Evolutionary conservation across 164 flowering plant species (phyloP), one percentile per base, ranked within the genome.

Genomic region (Annona cherimola): DNA sequence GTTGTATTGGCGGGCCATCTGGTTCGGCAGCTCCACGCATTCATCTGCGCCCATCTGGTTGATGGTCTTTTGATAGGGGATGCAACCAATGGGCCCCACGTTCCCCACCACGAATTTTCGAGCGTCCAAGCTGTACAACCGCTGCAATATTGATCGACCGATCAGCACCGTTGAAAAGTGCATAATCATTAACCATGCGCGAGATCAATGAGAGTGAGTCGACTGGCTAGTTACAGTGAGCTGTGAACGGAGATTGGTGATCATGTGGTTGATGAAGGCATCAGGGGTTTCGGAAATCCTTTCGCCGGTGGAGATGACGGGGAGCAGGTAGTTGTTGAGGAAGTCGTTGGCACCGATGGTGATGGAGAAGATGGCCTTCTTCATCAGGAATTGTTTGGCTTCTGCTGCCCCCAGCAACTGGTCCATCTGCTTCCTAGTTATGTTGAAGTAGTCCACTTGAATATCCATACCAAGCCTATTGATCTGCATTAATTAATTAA

Each of bases 81-180:
- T 95, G 84, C 98, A 93, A 4, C 98, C 97, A 18, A 95, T 82
- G 11, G 96, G 99, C 8, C 99, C 99, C 0, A 95, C 92, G 55
- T 86, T 91, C 19, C 89, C 94, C 0, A 95, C 65, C 54, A 91
- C 89, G 64, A 95, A 90, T 68, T 95, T 93, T 73, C 98, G 75
- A 11, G 96, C 99, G 76, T 91, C 99, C 79, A 95, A 50, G 20
- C 77, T 65, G 72, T 95, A 93, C 41, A 95, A 84, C 71, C 98
- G 90, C 99, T 91, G 92, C 74, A 2, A 4, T 61, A 2, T 8
- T 50, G 14, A 50, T 50, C 57, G 57, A 16, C 57, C 14, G 14
- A 50, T 50, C 57, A 11, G 57, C 8, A 50, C 57, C 57, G 57
- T 50, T 50, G 14, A 50, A 50, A 50, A n/a, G n/a, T n/a, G n/a